These are phyloP conservation scores for Rhododendron ovatum DNA, from an alignment of 148 eudicot genomes.

Conservation along the genomic window DNA sequence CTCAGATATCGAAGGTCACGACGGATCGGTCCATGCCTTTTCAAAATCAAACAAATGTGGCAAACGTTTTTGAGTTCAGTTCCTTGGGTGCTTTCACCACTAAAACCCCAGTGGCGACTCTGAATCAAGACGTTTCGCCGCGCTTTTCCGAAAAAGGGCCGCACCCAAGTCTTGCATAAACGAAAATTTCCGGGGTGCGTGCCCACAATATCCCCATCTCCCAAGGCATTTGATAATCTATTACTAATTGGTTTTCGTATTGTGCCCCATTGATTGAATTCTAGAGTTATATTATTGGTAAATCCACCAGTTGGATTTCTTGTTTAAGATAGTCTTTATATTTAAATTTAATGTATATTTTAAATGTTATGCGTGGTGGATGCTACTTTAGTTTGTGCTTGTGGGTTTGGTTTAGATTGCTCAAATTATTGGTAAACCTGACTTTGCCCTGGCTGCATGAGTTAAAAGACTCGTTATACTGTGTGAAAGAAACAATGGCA, in stretches of 20 bases:
- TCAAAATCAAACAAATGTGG: too few relatives aligned
- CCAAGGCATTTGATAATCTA: neutral
- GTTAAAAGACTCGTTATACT: constrained; percentile 85
- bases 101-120: too few relatives aligned
- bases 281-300: too few relatives aligned
- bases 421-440: constrained; percentile 93
- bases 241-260: neutral
- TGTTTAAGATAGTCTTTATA: neutral
- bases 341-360: neutral
- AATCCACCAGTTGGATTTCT: neutral
- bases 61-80: too few relatives aligned
- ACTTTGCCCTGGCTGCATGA: constrained; percentile 94
- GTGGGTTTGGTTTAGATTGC: constrained; percentile 55
- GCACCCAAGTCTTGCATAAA: too few relatives aligned
- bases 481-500: constrained; percentile 35
- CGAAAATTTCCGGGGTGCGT: too few relatives aligned
- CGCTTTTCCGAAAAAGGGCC: too few relatives aligned
- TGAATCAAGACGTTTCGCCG: too few relatives aligned
- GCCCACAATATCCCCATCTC: too few relatives aligned
- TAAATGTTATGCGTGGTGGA: neutral
- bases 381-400: constrained; percentile 2
- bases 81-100: too few relatives aligned
- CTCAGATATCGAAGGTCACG: too few relatives aligned
- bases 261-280: neutral
- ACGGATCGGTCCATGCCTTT: too few relatives aligned